Evolutionary conservation across 2,329 filamentous ascomycete genomes (phyloP).

Genomic region (Colletotrichum karsti): DNA sequence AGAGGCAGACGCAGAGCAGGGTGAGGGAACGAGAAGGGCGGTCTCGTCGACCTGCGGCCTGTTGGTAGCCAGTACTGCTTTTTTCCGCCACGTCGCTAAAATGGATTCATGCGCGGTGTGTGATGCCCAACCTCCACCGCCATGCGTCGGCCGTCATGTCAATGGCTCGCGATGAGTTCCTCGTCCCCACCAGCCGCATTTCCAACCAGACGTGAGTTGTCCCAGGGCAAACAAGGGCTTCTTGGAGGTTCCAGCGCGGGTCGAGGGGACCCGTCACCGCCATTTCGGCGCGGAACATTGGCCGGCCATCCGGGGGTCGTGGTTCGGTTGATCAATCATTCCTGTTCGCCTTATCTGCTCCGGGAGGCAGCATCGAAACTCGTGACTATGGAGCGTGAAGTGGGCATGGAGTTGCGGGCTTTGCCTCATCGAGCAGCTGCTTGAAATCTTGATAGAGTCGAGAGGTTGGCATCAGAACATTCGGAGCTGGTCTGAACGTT

Average conservation of each 20-base stretch:
- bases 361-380: background rate
- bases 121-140: conserved; percentile 30
- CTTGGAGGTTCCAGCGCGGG: conserved; percentile 13
- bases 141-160: conserved; percentile 25
- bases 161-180: conserved; percentile 22
- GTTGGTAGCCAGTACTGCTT: conserved; percentile 1
- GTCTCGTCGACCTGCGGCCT: conserved; percentile 21
- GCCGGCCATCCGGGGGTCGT: conserved; percentile 20
- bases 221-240: conserved; percentile 9
- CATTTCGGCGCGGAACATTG: conserved; percentile 29
- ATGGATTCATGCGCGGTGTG: conserved; percentile 28
- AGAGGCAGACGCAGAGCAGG: too few species aligned
- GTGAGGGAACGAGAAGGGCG: conserved; percentile 3
- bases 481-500: background rate
- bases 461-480: background rate
- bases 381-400: background rate
- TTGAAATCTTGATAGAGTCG: background rate
- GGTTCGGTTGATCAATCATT: conserved; percentile 24
- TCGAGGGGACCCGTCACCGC: conserved; percentile 24
- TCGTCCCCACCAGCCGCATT: conserved; percentile 21
- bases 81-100: conserved; percentile 26
- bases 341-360: background rate
- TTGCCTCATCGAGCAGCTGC: background rate
- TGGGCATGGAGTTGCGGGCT: background rate
- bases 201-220: conserved; percentile 25